Base-by-base conservation (phyloP, 768 basidiomycete species). In the Hortiboletus flavorubellus region DNA sequence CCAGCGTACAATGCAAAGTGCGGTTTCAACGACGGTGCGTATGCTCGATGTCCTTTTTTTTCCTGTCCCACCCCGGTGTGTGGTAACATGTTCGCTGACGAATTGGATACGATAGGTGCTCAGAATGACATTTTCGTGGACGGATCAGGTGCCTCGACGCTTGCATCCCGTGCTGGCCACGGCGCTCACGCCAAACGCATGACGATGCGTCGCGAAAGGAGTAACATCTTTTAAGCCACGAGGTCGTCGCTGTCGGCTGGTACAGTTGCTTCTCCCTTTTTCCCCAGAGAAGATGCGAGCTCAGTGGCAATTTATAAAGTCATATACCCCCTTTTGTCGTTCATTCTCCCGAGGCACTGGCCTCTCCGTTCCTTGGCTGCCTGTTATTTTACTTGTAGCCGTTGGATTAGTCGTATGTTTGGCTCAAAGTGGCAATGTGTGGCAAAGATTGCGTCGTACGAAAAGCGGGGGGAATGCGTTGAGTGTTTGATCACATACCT, bases 401-500 rank as follows among this genome's bases (percentile, higher is more conserved):
- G 16, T 44, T 26, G 21, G 21, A 21, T 21, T 21, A 21, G 21
- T 21, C 21, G 21, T 21, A 21, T 21, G 21, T 21, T 21, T 21
- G 21, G 21, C 2, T 21, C 21, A 21, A 21, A 21, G 21, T 21
- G 21, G 2, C 21, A 21, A 21, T 21, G 21, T 21, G 21, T 21
- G 21, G 21, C 21, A 21, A 21, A 21, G 21, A 21, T 21, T 21
- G 21, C 21, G 21, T 21, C 21, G 21, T 21, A 21, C 21, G 21
- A 21, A 21, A 21, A 21, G 21, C 21, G 21, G 21, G 21, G 21
- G 21, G 21, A 21, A 21, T 21, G 21, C 21, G 21, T 21, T 21
- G 21, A 21, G 21, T 21, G 21, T 21, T 21, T 21, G 87, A 58
- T 89, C 78, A 66, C 98, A 98, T 3, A 91, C 91, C 53, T 92